These are phyloP conservation scores for Mayamaea pseudoterrestris DNA, from an alignment of 108 stramenopile species.

Conservation along the genomic window DNA sequence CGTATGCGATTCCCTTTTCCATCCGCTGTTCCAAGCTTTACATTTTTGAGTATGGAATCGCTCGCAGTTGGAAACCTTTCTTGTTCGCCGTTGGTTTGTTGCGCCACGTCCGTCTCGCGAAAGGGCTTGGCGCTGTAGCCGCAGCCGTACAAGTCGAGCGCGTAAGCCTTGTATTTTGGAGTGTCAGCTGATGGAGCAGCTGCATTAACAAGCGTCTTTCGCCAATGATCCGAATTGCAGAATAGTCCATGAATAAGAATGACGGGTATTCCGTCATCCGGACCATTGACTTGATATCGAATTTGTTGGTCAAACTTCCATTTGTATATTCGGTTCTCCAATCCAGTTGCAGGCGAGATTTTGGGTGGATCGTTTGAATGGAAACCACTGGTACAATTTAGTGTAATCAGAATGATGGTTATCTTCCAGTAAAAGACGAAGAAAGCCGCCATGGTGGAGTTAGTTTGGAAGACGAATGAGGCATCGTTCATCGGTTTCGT, in stretches of 20 bases:
- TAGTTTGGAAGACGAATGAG: too few species aligned
- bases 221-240: conserved; percentile 81
- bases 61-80: conserved; percentile 35
- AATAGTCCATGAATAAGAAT: conserved; percentile 74
- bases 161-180: conserved; percentile 59
- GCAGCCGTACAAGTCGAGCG: conserved; percentile 82
- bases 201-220: conserved; percentile 55
- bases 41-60: conserved; percentile 21
- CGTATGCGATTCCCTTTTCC: conserved; percentile 26
- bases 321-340: conserved; percentile 52
- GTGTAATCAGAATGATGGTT: too few species aligned
- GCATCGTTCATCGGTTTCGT: too few species aligned
- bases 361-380: conserved; percentile 34
- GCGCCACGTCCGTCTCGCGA: conserved; percentile 26
- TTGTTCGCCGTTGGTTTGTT: conserved; percentile 46
- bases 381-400: too few species aligned
- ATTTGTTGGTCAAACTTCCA: conserved; percentile 53
- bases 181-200: too few species aligned
- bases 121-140: conserved; percentile 84
- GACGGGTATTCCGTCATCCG: conserved; percentile 27
- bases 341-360: conserved; percentile 53
- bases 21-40: conserved; percentile 43
- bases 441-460: too few species aligned
- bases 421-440: too few species aligned
- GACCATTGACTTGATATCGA: conserved; percentile 69